Conservation (phyloP, 2,329 filamentous ascomycete species). For the Penicillium sp. region DNA sequence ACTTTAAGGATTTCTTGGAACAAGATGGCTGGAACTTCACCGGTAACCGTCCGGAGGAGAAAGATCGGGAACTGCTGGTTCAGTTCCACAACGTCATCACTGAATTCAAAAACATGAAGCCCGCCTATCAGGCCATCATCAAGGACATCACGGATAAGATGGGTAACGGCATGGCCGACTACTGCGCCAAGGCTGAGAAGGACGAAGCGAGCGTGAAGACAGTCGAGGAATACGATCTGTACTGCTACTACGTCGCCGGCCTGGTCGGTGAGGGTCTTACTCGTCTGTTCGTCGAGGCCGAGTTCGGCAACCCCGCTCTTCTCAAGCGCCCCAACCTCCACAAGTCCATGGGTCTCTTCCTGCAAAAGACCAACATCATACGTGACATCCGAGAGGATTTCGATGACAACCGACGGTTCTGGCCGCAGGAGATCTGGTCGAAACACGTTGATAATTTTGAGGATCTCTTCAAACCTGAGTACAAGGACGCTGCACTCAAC, state of each 20-base stretch:
- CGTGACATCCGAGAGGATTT: slow-evolving; percentile 89
- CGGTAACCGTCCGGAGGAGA: slow-evolving; percentile 83
- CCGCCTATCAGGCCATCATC: slow-evolving; percentile 77
- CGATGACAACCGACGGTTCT: slow-evolving; percentile 83
- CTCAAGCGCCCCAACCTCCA: slow-evolving; percentile 72
- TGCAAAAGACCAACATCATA: slow-evolving; percentile 99
- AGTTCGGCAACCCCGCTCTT: slow-evolving; percentile 80
- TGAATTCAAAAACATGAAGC: slow-evolving; percentile 85
- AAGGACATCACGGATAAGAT: slow-evolving; percentile 89
- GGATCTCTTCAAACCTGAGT: slow-evolving; percentile 78
- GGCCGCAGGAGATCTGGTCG: slow-evolving; percentile 94
- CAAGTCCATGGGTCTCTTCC: slow-evolving; percentile 94
- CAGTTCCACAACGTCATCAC: slow-evolving; percentile 82
- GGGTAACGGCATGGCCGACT: slow-evolving; percentile 99
- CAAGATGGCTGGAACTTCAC: slow-evolving; percentile 86
- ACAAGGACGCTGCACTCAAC: slow-evolving; percentile 70
- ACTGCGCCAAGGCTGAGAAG: slow-evolving; percentile 74
- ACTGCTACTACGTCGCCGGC: slow-evolving; percentile 98
- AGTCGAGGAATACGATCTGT: slow-evolving; percentile 84
- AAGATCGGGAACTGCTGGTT: slow-evolving; percentile 85
- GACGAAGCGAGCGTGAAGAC: slow-evolving; percentile 76
- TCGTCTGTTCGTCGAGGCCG: slow-evolving; percentile 77
- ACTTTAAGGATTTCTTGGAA: slow-evolving; percentile 74
- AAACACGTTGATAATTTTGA: slow-evolving; percentile 88
- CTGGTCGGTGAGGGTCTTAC: slow-evolving; percentile 94